These are phyloP conservation scores for Xenosphaeropsis pyriputrescens DNA, from an alignment of 2,329 filamentous ascomycete species.

Conservation along the genomic window DNA sequence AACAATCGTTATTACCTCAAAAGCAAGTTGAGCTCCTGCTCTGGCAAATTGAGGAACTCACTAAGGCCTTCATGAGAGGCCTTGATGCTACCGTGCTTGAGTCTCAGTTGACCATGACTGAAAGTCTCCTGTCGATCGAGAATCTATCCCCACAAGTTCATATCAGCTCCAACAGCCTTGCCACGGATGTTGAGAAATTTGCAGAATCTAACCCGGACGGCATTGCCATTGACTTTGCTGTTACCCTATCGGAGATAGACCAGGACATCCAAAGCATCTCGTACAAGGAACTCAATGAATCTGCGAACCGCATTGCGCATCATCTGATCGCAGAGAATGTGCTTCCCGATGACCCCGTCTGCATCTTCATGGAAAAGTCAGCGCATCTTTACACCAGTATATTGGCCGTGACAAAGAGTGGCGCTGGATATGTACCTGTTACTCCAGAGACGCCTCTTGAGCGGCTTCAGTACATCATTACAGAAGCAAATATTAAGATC, in stretches of 20 bases:
- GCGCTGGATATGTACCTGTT: constrained; percentile 69
- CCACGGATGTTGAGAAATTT: constrained; percentile 14
- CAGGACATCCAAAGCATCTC: constrained; percentile 31
- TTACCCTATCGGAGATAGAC: constrained; percentile 24
- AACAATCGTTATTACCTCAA: constrained; percentile 34
- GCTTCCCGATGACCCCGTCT: constrained; percentile 42
- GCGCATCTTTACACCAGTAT: constrained; percentile 58
- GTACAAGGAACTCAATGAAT: constrained; percentile 47
- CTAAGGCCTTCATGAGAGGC: constrained; percentile 21
- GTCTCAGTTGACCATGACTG: constrained; percentile 5
- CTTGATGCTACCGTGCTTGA: constrained; percentile 1
- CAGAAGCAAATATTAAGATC: constrained; percentile 37
- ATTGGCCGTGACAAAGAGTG: constrained; percentile 58
- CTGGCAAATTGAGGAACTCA: constrained; percentile 43
- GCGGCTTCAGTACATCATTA: constrained; percentile 45
- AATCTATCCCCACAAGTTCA: constrained; percentile 5
- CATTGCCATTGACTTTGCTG: constrained; percentile 50
- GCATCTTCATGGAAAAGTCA: constrained; percentile 67
- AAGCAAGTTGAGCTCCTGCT: constrained; percentile 40
- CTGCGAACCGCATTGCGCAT: constrained; percentile 49
- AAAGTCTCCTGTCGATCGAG: constrained; percentile 13
- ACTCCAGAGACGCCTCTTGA: constrained; percentile 54
- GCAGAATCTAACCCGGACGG: constrained; percentile 27
- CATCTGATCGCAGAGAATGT: constrained; percentile 32
- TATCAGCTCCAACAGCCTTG: constrained; percentile 9